Base-by-base conservation (phyloP, 1,284 basidiomycete genomes). In the Vanrija sp. region DNA sequence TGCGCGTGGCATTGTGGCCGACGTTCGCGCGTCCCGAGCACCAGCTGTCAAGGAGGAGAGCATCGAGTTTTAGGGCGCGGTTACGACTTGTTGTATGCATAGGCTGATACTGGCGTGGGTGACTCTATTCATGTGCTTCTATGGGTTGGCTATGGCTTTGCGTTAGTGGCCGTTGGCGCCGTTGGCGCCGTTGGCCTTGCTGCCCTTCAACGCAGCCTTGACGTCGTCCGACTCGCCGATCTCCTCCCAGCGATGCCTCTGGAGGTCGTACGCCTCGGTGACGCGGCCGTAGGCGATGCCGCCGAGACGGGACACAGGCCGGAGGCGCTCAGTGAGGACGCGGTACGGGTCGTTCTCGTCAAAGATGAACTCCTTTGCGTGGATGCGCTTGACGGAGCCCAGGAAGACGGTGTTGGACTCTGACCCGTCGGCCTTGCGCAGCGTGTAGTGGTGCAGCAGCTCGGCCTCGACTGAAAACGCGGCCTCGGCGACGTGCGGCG, bases 401-500 rank as follows among this genome's bases (percentile, higher is more conserved):
- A 90, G 69, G 47, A 87, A 72, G 21, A 88, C 75, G 7, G 84
- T 85, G 3, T 80, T 80, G 14, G 82, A 81, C 43, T 78, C 60
- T 28, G 73, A 74, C 38, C 78, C 77, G 54, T 44, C 47, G 48
- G 74, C 67, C 49, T 66, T 69, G 34, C 28, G 28, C 51, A 87
- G 80, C 61, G 86, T 83, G 64, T 85, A 79, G 60, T 75, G 80
- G 65, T 82, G 81, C 69, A 82, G 79, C 29, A 86, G 77, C 78
- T 82, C 80, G 78, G 87, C 89, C 77, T 89, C 88, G 73, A 89
- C 80, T 52, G 82, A 82, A 56, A 88, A 82, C 3, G 83, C 83
- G 59, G 86, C 85, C 74, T 90, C 88, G 57, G 79, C 82, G 3
- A 89, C 86, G 53, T 85, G 80, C 16, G 86, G 79, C 3, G 86